A percentile compares a stretch with the other conserved stretches of the same genome.
phyloP scores from a whole-genome alignment of 1,284 basidiomycete genomes.

The Sporisorium graminicola region DNA sequence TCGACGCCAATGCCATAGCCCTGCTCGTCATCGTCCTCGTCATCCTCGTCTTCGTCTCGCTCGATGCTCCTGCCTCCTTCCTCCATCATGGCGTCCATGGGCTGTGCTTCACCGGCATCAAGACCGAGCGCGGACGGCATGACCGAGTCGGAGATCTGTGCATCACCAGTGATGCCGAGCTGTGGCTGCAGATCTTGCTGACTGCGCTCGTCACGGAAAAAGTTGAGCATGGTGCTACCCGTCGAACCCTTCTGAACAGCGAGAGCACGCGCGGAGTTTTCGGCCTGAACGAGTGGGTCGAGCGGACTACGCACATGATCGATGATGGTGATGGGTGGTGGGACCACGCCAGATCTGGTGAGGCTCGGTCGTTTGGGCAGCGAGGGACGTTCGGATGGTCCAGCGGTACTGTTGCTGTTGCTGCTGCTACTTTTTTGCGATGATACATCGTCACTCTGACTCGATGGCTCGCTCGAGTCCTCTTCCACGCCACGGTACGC shows the following conservation, averaged over 20 bases:
- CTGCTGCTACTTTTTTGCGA: slow-evolving; percentile 1
- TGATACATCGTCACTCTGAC: background rate
- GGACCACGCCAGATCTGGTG: slow-evolving; percentile 54
- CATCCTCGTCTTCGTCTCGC: slow-evolving; percentile 21
- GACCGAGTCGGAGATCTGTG: slow-evolving; percentile 32
- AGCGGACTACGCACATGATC: slow-evolving; percentile 25
- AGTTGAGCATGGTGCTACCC: slow-evolving; percentile 47
- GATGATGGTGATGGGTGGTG: slow-evolving; percentile 37
- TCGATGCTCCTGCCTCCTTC: slow-evolving; percentile 9
- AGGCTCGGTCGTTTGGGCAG: slow-evolving; percentile 60
- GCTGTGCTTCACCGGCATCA: slow-evolving; percentile 29
- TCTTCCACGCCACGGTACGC: background rate
- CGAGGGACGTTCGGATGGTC: slow-evolving; percentile 25
- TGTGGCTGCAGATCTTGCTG: slow-evolving; percentile 23
- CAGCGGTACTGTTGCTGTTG: background rate
- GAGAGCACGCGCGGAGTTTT: slow-evolving; percentile 35
- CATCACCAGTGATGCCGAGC: slow-evolving; percentile 22
- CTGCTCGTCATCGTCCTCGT: slow-evolving; percentile 30
- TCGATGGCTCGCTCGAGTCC: background rate
- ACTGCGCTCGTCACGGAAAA: slow-evolving; percentile 45
- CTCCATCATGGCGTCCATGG: slow-evolving; percentile 31
- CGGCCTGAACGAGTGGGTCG: slow-evolving; percentile 43
- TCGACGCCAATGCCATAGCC: slow-evolving; percentile 26
- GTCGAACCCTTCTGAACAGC: slow-evolving; percentile 44
- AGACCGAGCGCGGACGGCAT: slow-evolving; percentile 51